Evolutionary conservation across 495 filamentous ascomycete species (phyloP).

Genomic region (Hypoxylon perforatum): DNA sequence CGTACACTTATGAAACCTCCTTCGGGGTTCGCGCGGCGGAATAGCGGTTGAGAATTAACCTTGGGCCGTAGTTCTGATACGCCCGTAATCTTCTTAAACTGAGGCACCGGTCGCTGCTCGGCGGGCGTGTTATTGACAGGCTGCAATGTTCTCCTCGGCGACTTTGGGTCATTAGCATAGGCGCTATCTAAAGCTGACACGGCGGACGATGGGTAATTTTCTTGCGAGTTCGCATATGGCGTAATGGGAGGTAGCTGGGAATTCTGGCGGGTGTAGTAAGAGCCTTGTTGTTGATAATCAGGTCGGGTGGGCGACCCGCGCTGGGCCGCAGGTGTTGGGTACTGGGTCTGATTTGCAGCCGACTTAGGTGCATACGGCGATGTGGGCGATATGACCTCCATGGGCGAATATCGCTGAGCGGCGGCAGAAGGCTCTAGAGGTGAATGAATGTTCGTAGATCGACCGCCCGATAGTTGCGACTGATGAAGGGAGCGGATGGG

Average conservation of each 20-base stretch:
- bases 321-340: conserved; percentile 51
- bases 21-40: conserved; percentile 93
- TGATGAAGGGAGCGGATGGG: conserved; percentile 76
- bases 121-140: conserved; percentile 56
- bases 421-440: conserved; percentile 81
- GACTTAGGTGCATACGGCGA: conserved; percentile 62
- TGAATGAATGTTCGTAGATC: conserved; percentile 64
- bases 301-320: conserved; percentile 63
- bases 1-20: conserved; percentile 98
- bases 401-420: conserved; percentile 92
- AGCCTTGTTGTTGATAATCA: conserved; percentile 59
- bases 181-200: conserved; percentile 75
- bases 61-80: conserved; percentile 82
- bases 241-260: conserved; percentile 79
- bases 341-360: conserved; percentile 52
- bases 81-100: conserved; percentile 81
- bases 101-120: conserved; percentile 81
- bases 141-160: conserved; percentile 68
- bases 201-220: conserved; percentile 73
- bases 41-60: conserved; percentile 87
- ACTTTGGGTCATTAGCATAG: conserved; percentile 79
- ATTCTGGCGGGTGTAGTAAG: conserved; percentile 62
- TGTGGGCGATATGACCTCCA: conserved; percentile 77
- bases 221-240: conserved; percentile 68
- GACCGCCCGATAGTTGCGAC: conserved; percentile 62